Evolutionary conservation across 176 grass and related monocot species (phyloP), one percentile per base, ranked within the genome.

Genomic region (Dactylis glomerata): DNA sequence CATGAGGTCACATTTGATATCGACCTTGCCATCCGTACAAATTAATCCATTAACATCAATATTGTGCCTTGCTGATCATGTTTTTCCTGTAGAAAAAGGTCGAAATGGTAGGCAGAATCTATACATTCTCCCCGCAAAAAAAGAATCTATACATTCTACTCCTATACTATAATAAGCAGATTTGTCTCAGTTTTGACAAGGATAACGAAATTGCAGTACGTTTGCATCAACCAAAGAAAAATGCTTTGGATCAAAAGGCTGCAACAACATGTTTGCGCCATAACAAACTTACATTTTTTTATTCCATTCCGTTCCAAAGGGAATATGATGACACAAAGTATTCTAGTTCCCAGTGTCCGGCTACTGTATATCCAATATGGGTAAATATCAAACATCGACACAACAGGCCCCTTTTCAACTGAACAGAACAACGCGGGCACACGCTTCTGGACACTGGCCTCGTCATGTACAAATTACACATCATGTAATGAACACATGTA

Each of bases 391-490:
- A 72, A 37, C 79, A 68, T 49, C 54, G 56, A 83, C 24, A 44
- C 63, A 64, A 63, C 70, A 76, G 68, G 47, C 50, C 55, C 32
- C 6, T 44, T 65, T 57, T 8, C 59, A 62, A 81, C 76, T 81
- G 50, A 84, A 87, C 73, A 64, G 87, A 81, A 79, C 61, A 62
- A 59, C 14, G 22, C 79, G 31, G 11, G 87, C 77, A 24, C 30
- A 80, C n/a, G 72, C 63, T 70, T 81, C 68, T 70, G 75, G 75
- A 84, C 68, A 45, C 66, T 16, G 22, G 38, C 59, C 58, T 76
- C 85, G 50, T 80, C 75, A 87, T 91, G 76, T 91, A 91, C 89
- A 91, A 10, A 91, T 91, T 91, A 84, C 76, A 91, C 76, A 84
- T 75, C 89, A 87, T 77, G 78, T 90, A 78, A 77, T 45, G 72